These are phyloP conservation scores for Multifurca ochricompacta DNA, from an alignment of 768 basidiomycete species.

Conservation along the genomic window DNA sequence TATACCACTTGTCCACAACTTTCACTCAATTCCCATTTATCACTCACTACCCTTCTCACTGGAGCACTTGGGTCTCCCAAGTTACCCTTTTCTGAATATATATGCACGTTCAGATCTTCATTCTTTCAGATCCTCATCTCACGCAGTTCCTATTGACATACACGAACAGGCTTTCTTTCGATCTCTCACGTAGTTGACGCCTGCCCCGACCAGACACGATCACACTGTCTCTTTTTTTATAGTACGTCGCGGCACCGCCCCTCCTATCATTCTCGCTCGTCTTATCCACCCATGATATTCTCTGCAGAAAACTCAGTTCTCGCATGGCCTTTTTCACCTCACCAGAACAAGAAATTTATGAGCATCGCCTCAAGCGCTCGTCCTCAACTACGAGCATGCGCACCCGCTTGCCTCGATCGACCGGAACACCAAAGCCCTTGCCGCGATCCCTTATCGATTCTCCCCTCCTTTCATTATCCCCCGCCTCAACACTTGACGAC, in stretches of 20 bases:
- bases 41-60: background rate
- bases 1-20: background rate
- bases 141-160: background rate
- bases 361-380: constrained; percentile 19
- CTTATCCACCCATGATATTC: background rate
- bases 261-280: too few relatives aligned
- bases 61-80: background rate
- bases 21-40: background rate
- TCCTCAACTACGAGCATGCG: constrained; percentile 11
- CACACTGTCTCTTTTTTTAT: background rate
- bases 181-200: constrained; percentile 15
- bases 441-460: background rate
- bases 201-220: constrained; percentile 10
- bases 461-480: background rate
- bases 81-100: constrained; percentile 1
- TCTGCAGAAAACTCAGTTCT: background rate
- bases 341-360: constrained; percentile 10
- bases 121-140: background rate
- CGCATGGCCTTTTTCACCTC: constrained; percentile 20
- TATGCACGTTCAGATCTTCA: background rate
- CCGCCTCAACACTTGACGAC: background rate
- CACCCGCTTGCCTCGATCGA: background rate
- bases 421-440: background rate
- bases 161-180: constrained; percentile 6
- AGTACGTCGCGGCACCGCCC: background rate